phyloP scores from a whole-genome alignment of 257 asterid genomes.

The Fraxinus excelsior region DNA sequence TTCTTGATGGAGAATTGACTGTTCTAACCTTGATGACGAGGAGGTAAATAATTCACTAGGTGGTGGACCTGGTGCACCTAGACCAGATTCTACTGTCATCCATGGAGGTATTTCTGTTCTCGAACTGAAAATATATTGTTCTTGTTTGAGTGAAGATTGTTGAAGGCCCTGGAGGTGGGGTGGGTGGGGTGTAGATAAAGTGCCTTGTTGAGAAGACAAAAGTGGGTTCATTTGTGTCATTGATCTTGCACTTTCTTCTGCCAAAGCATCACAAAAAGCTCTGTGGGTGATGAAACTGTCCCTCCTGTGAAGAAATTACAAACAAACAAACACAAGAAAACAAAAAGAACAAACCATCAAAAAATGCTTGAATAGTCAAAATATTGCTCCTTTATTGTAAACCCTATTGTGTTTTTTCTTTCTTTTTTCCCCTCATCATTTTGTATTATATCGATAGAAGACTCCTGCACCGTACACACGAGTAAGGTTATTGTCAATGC shows the following conservation, averaged over 20 bases:
- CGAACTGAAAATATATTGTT: constrained; percentile 36
- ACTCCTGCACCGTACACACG: constrained; percentile 23
- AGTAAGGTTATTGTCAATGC: constrained; percentile 29
- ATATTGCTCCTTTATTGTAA: constrained; percentile 34
- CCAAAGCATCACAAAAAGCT: constrained; percentile 80
- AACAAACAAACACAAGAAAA: constrained; percentile 53
- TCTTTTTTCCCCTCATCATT: constrained; percentile 26
- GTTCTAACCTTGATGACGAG: constrained; percentile 21
- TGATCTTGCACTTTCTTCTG: constrained; percentile 66
- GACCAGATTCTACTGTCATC: constrained; percentile 35
- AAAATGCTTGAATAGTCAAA: constrained; percentile 4
- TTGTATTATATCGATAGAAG: constrained; percentile 25
- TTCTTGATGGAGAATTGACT: constrained; percentile 24
- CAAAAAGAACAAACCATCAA: constrained; percentile 38
- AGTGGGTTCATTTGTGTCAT: constrained; percentile 37
- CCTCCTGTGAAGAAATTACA: constrained; percentile 46
- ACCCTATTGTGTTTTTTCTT: constrained; percentile 35
- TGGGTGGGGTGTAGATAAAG: constrained; percentile 30
- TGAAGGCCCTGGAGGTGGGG: constrained; percentile 32
- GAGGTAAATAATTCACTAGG: constrained; percentile 18
- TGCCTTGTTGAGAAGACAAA: constrained; percentile 33
- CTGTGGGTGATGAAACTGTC: constrained; percentile 82
- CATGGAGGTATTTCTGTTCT: constrained; percentile 49
- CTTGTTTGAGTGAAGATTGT: constrained; percentile 46
- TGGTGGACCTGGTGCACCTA: not conserved